Conservation (phyloP, 768 basidiomycete species). For the Pleurotus citrinopileatus region DNA sequence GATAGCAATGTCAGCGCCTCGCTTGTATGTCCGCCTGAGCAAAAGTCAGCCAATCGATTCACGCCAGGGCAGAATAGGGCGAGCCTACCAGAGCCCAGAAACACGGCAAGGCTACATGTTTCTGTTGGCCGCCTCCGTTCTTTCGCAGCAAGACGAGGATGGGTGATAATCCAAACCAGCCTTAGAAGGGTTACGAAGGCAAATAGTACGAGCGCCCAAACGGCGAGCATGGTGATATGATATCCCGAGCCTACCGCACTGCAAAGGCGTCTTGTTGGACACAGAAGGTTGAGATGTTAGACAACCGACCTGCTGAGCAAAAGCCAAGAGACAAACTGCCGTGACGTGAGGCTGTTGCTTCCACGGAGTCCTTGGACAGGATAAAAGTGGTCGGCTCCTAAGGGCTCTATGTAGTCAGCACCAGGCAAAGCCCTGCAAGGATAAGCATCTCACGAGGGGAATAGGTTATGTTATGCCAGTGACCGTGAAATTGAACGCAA, state of each 20-base stretch:
- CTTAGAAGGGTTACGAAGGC: neutral
- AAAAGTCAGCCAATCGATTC: constrained; percentile 11
- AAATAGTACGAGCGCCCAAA: neutral
- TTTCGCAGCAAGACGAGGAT: neutral
- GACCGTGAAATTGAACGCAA: no score
- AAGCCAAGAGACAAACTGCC: neutral
- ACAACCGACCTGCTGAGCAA: neutral
- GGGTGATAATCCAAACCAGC: neutral
- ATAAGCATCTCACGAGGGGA: no score
- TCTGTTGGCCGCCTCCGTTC: constrained; percentile 10
- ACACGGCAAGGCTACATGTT: constrained; percentile 64
- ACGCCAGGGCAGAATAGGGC: neutral
- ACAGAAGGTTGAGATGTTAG: neutral
- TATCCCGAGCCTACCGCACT: no score
- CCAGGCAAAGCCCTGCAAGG: no score
- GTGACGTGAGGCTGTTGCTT: neutral
- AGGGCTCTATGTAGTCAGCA: neutral
- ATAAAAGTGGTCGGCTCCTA: neutral
- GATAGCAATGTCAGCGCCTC: constrained; percentile 78
- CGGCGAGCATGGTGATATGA: neutral
- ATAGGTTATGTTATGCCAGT: no score
- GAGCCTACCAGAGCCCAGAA: constrained; percentile 85
- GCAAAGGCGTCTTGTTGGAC: no score
- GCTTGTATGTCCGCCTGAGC: constrained; percentile 87
- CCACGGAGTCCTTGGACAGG: constrained; percentile 5